Evolutionary conservation across 1,284 basidiomycete species (phyloP).

Genomic region (Trichosporon sp.): DNA sequence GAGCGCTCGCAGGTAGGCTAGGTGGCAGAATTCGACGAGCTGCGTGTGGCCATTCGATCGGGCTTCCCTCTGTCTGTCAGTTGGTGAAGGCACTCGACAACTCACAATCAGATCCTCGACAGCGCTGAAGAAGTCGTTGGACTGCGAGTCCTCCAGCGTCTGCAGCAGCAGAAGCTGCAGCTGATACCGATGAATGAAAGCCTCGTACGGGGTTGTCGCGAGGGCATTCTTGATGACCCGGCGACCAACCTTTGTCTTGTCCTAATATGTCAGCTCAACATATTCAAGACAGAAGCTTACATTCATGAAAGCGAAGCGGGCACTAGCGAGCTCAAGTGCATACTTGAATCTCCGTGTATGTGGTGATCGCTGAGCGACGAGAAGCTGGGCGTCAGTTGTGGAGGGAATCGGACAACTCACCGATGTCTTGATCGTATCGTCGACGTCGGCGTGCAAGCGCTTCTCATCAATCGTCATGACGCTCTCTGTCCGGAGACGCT

Average conservation of each 20-base stretch:
- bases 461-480: constrained; percentile 11
- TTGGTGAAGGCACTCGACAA: background rate
- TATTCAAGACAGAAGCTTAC: constrained; percentile 6
- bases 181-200: constrained; percentile 26
- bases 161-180: constrained; percentile 26
- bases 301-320: constrained; percentile 25
- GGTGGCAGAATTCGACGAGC: constrained; percentile 23
- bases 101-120: constrained; percentile 27
- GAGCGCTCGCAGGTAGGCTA: constrained; percentile 23
- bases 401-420: constrained; percentile 11
- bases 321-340: constrained; percentile 27
- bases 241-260: constrained; percentile 23
- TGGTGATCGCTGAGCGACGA: constrained; percentile 17
- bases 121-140: constrained; percentile 23
- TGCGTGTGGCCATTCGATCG: constrained; percentile 16
- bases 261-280: constrained; percentile 6
- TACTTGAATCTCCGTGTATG: constrained; percentile 20
- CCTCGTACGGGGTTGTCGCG: background rate
- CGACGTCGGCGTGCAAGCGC: constrained; percentile 23
- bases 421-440: constrained; percentile 20
- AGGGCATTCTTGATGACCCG: constrained; percentile 27
- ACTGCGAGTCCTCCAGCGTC: constrained; percentile 17
- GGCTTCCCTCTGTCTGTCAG: constrained; percentile 23
- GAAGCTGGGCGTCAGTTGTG: constrained; percentile 17
- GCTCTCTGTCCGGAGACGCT: background rate